A percentile compares a stretch with the other conserved stretches of the same genome.
phyloP scores from a whole-genome alignment of 2,329 filamentous ascomycete species.

The Cordyceps cicadae region DNA sequence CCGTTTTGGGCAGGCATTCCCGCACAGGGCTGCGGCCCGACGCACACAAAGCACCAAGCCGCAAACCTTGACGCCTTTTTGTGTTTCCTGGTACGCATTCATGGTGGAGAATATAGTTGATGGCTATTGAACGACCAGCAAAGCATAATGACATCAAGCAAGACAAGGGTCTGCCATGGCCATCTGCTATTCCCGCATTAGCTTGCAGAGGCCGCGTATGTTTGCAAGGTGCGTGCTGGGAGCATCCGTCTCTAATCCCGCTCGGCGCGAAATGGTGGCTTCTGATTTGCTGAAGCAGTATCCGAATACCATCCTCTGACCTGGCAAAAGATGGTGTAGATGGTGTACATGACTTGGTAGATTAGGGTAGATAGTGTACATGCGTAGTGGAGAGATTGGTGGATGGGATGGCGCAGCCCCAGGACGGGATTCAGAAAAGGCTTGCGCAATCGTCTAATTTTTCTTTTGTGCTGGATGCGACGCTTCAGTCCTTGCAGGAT shows the following conservation, averaged over 20 bases:
- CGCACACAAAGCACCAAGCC: not conserved
- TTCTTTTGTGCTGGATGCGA: not conserved
- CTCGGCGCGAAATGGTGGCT: not conserved
- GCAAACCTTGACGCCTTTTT: not conserved
- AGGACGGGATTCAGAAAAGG: slow-evolving; percentile 10
- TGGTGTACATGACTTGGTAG: too few relatives aligned
- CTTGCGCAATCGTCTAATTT: slow-evolving; percentile 5
- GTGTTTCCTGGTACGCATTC: too few relatives aligned
- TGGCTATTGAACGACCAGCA: not conserved
- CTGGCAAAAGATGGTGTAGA: not conserved
- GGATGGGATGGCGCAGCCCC: not conserved
- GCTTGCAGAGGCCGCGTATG: slow-evolving; percentile 1
- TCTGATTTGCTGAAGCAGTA: not conserved
- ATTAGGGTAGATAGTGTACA: too few relatives aligned
- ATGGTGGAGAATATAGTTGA: not conserved
- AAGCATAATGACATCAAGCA: not conserved
- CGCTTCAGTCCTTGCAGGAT: not conserved
- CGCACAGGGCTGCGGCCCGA: not conserved
- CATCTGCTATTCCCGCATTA: not conserved
- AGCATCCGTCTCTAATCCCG: not conserved
- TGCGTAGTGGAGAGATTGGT: too few relatives aligned
- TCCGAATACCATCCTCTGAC: not conserved
- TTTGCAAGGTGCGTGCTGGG: not conserved
- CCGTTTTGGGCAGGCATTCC: not conserved
- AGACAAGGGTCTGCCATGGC: not conserved